A percentile compares a stretch with the other conserved stretches of the same genome.
phyloP scores from a whole-genome alignment of 2,329 filamentous ascomycete genomes.

The Ambrosiella cleistominuta region DNA sequence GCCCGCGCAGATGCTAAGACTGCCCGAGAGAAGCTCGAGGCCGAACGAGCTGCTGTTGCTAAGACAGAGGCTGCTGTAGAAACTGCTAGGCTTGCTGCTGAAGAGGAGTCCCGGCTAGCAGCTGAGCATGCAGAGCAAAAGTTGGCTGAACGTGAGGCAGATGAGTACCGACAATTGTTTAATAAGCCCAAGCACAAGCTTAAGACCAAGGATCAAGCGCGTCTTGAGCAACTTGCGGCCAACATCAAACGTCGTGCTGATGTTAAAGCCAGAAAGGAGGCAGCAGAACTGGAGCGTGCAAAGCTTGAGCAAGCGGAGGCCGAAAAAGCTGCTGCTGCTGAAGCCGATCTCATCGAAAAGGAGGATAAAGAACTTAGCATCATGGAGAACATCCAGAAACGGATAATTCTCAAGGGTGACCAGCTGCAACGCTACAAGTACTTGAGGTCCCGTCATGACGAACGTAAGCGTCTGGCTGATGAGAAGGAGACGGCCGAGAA shows the following conservation, averaged over 20 bases:
- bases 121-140: slow-evolving; percentile 14
- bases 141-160: background rate
- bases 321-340: background rate
- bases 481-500: slow-evolving; percentile 17
- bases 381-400: background rate
- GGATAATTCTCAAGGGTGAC: background rate
- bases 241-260: slow-evolving; percentile 14
- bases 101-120: slow-evolving; percentile 12
- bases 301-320: slow-evolving; percentile 5
- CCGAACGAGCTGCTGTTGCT: slow-evolving; percentile 10
- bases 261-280: slow-evolving; percentile 14
- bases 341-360: slow-evolving; percentile 3
- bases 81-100: slow-evolving; percentile 20
- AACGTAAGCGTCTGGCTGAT: slow-evolving; percentile 5
- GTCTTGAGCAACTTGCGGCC: slow-evolving; percentile 16
- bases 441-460: slow-evolving; percentile 10
- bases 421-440: slow-evolving; percentile 4
- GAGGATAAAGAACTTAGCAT: slow-evolving; percentile 10
- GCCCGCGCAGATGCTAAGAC: slow-evolving; percentile 14
- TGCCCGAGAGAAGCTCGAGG: slow-evolving; percentile 16
- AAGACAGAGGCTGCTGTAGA: slow-evolving; percentile 20
- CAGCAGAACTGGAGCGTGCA: slow-evolving; percentile 13
- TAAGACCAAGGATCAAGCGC: slow-evolving; percentile 1
- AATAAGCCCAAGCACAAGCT: slow-evolving; percentile 8
- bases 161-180: slow-evolving; percentile 1